Base-by-base conservation (phyloP, 345 rosid species). In the Sonneratia alba region DNA sequence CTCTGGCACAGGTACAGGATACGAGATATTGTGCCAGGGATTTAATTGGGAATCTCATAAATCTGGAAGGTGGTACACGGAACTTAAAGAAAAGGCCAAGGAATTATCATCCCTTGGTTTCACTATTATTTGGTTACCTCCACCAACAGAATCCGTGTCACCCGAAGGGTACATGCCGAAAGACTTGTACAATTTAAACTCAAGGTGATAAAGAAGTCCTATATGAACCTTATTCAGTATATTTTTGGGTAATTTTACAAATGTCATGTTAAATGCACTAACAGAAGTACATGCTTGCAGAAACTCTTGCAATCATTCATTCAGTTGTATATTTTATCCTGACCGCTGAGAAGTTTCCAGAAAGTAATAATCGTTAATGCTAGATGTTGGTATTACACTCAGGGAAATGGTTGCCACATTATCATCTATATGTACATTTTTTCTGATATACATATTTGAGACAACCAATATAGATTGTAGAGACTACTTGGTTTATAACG, bases 151-250 rank as follows among this genome's bases (percentile, higher is more conserved):
- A 76, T 94, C 98, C 27, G 96, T 91, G 80, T 91, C 98, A 74
- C 96, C 95, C 78, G 97, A 94, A 91, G 98, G 98, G 32, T 94
- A 94, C 85, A 91, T 94, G 98, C 98, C 98, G 34, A 90, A 70
- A 80, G 98, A 94, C 77, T 83, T 91, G 74, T 94, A 88, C 70
- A 89, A 91, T 79, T 82, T 94, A 82, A 88, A 88, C 82, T 94
- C 96, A 78, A 91, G 97, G 98, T 91, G 81, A 43, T 68, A 19
- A 8, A 57, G 18, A 27, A 62, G 66, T 56, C 40, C 66, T 66
- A 21, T 24, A 18, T 27, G 22, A 59, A 56, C 4, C 5, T 22
- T 69, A 24, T 43, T 19, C 24, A 27, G 18, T 62, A 34, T 32
- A 64, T 14, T 37, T 6, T 70, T 37, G 37, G 47, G 66, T 55